Evolutionary conservation across 495 filamentous ascomycete genomes (phyloP), one percentile per base, ranked within the genome.

Genomic region (Letharia columbiana): DNA sequence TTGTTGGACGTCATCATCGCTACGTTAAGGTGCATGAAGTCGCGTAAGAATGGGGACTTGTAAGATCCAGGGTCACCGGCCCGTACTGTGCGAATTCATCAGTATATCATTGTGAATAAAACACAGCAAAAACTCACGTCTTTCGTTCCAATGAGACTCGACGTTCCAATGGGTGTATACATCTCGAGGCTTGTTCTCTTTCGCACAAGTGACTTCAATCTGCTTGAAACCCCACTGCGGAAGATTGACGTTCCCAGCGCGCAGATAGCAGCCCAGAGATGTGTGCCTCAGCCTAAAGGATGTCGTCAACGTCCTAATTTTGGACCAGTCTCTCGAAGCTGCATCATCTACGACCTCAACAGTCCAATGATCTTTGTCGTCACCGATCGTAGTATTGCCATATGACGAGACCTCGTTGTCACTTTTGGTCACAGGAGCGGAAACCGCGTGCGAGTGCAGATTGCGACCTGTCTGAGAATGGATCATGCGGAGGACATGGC

Each of bases 1-100:
- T 98, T 98, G 80, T 98, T 98, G 18, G 95, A 98, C 23, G 94
- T 98, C 95, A 98, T 97, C 94, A 98, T 98, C 63, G 95, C 94
- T 66, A 98, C 94, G 76, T 98, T 98, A 59, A 98, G 75, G 74
- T 98, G 94, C 71, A 98, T 85, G 75, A 98, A 98, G 77, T 98
- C 95, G 72, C 91, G 91, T 65, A 95, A 76, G 81, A 98, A 98
- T 2, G 95, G 93, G 0, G 93, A 98, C 78, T 90, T 96, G 80
- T 96, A 98, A 56, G 91, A 89, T 68, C 89, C 91, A 63, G 94
- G 90, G 74, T 97, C 89, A 72, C 90, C 89, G 68, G 90, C 87
- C 23, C 94, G 94, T 45, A 98, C 92, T 96, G 65, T 41, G 35
- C 31, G 71, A 52, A 68, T 9, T 33, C 13, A n/a, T 68, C 39